Base-by-base conservation (phyloP, 352 stramenopile genomes). In the Phytophthora aleatoria region DNA sequence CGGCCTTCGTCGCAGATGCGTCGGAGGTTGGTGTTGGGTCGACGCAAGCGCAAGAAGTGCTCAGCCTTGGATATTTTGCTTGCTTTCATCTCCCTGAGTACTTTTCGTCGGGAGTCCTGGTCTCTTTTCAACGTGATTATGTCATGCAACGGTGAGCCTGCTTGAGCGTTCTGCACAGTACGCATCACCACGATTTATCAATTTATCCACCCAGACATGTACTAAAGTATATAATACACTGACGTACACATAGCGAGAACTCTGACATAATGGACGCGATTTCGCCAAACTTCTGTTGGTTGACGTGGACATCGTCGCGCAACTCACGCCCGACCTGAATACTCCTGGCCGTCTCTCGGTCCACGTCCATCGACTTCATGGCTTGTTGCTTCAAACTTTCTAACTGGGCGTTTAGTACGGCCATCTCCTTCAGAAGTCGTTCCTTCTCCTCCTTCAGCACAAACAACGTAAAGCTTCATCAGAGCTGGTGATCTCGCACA, bases 371-470 rank as follows among this genome's bases (percentile, higher is more conserved):
- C 16, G 47, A 60, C 15, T 50, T 54, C 49, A 74, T 48, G 4
- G 55, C 69, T 15, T 64, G 55, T 47, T 60, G 67, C 35, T 77
- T 71, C 42, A 81, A 62, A 6, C 61, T 53, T 16, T 20, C 27
- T 44, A 81, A 51, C n/a, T 79, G 55, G 3, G 38, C 45, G 24
- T 74, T 65, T 7, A 81, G 38, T 26, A 28, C 13, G 30, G 52
- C 51, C 39, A 77, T 64, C 20, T 81, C 67, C 35, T 64, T 54
- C 15, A 71, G 13, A 27, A 81, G 48, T 26, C 48, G 31, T 28
- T 73, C 67, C 26, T 77, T 79, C 36, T 81, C 69, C 54, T 79
- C 70, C 67, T 74, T 42, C 47, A 39, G 1, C 15, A 16, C 15
- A 47, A 53, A 16, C 3, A 43, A 35, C 5, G 20, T 16, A 54